phyloP scores from a whole-genome alignment of 306 rosid genomes.

The Ormosia semicastrata region DNA sequence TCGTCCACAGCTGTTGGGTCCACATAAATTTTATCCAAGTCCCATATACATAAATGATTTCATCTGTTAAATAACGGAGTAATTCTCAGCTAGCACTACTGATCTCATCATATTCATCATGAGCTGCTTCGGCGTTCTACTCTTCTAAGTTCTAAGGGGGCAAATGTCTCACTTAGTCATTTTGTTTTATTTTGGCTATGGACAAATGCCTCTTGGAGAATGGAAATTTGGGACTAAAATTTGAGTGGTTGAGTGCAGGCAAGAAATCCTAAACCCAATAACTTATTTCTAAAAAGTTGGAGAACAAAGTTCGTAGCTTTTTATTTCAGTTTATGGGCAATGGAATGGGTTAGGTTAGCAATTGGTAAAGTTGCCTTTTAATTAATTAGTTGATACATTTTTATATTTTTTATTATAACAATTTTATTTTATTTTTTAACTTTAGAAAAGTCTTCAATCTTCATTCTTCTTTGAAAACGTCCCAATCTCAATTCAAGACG shows the following conservation, averaged over 20 bases:
- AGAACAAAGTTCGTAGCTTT: background rate
- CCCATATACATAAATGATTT: too few species aligned
- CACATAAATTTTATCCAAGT: too few species aligned
- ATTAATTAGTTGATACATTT: background rate
- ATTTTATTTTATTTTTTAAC: background rate
- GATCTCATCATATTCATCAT: background rate
- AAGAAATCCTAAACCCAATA: background rate
- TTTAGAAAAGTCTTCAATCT: background rate
- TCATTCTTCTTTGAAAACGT: background rate
- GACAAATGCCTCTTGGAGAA: background rate
- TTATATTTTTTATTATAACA: too few species aligned
- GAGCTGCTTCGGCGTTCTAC: background rate
- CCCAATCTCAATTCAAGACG: too few species aligned
- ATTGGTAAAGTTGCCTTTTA: background rate
- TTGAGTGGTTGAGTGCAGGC: background rate
- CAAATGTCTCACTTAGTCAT: background rate
- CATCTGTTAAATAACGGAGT: too few species aligned
- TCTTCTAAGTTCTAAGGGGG: background rate
- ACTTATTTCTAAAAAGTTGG: background rate
- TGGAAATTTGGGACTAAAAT: background rate
- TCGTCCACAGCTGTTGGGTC: too few species aligned
- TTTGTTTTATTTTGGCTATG: background rate
- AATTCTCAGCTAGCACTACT: too few species aligned
- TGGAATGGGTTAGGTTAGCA: background rate
- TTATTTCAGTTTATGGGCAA: background rate